These are phyloP conservation scores for Neonothopanus nambi DNA, from an alignment of 1,284 basidiomycete species.

Conservation along the genomic window DNA sequence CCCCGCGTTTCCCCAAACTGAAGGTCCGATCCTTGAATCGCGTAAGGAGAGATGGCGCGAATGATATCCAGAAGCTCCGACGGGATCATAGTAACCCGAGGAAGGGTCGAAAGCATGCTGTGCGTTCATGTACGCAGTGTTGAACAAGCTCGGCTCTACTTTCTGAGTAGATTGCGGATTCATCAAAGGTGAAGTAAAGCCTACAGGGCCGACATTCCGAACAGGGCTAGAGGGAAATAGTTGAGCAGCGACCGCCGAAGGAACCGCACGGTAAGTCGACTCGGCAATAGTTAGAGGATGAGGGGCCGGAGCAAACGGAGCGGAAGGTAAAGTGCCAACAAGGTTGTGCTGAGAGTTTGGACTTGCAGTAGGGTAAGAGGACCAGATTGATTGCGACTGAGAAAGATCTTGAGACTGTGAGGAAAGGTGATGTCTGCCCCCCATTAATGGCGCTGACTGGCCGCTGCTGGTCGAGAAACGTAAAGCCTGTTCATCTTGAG, in stretches of 20 bases:
- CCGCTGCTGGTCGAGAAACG: conserved; percentile 27
- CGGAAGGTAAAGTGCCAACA: conserved; percentile 26
- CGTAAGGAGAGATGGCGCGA: conserved; percentile 1
- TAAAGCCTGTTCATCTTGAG: conserved; percentile 44
- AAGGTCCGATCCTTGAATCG: not conserved
- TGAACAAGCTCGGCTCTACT: not conserved
- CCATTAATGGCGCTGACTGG: conserved; percentile 1
- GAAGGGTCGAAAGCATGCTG: conserved; percentile 1
- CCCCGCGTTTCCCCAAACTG: conserved; percentile 7
- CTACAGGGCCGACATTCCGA: not conserved
- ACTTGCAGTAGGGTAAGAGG: conserved; percentile 29
- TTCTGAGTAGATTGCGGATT: not conserved
- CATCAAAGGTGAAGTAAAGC: not conserved
- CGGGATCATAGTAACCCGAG: not conserved
- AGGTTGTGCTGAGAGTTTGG: conserved; percentile 32
- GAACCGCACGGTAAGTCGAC: conserved; percentile 25
- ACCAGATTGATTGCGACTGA: conserved; percentile 35
- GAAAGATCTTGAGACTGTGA: conserved; percentile 28
- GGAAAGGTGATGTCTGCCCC: conserved; percentile 26
- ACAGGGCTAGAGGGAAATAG: conserved; percentile 3
- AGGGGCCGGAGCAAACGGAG: conserved; percentile 25
- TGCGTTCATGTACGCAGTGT: not conserved
- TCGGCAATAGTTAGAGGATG: conserved; percentile 17
- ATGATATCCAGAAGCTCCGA: not conserved
- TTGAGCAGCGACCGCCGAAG: conserved; percentile 23